These are phyloP conservation scores for Podospora bellae-mahoneyi DNA, from an alignment of 495 filamentous ascomycete species.

Conservation along the genomic window DNA sequence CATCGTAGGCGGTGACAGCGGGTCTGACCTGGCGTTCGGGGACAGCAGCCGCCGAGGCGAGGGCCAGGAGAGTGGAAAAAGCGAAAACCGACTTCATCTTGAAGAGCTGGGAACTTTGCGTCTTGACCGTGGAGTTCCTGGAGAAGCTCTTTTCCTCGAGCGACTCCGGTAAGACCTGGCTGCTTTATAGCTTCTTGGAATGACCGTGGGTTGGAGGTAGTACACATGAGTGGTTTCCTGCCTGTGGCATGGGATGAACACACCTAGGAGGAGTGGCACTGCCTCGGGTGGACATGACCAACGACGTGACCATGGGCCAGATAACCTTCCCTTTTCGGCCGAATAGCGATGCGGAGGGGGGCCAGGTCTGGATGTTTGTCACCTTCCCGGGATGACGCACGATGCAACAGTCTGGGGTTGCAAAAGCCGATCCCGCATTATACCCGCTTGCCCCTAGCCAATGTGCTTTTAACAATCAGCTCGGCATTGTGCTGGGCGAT, in stretches of 20 bases:
- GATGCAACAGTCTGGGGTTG: conserved; percentile 6
- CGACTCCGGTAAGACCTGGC: neutral
- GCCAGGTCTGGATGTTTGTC: neutral
- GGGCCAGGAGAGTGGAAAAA: conserved; percentile 13
- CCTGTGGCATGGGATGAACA: neutral
- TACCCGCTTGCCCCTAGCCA: conserved; percentile 1
- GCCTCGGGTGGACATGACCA: neutral
- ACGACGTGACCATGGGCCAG: conserved; percentile 1
- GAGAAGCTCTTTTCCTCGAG: neutral
- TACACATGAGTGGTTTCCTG: neutral
- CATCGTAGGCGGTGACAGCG: conserved; percentile 24
- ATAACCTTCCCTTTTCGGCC: conserved; percentile 10
- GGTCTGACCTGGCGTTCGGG: neutral
- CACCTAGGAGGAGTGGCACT: neutral
- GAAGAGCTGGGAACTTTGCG: neutral
- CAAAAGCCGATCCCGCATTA: conserved; percentile 12
- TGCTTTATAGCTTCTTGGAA: neutral
- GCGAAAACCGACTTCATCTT: conserved; percentile 19
- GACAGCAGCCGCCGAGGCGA: conserved; percentile 17
- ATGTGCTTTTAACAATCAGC: neutral
- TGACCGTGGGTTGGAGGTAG: neutral
- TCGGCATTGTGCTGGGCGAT: conserved; percentile 3
- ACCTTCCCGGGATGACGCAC: conserved; percentile 12
- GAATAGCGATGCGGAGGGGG: neutral
- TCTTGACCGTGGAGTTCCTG: neutral